Percentiles rank a stretch among this genome's conserved stretches.
Evolutionary conservation across 495 filamentous ascomycete genomes (phyloP).

Genomic region (Lophiostoma macrostomum): DNA sequence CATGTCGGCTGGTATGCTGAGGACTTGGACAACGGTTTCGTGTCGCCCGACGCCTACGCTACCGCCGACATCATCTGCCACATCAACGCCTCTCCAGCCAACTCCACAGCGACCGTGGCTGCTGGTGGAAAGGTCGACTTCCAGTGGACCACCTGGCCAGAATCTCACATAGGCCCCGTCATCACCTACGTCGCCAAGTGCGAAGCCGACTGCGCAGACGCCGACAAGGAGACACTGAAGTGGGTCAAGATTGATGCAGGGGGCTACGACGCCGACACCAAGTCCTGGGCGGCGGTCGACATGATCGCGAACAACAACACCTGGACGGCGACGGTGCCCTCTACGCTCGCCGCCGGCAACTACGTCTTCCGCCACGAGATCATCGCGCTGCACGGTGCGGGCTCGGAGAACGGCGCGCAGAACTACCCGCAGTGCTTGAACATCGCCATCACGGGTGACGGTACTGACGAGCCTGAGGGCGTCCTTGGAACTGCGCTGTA

Average conservation of each 20-base stretch:
- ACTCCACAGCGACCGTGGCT: background rate
- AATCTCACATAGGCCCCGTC: slow-evolving; percentile 28
- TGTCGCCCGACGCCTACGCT: slow-evolving; percentile 5
- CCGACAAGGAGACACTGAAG: slow-evolving; percentile 22
- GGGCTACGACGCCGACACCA: slow-evolving; percentile 5
- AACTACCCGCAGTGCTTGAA: slow-evolving; percentile 32
- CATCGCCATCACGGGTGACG: slow-evolving; percentile 21
- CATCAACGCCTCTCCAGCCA: slow-evolving; percentile 13
- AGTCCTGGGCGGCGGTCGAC: slow-evolving; percentile 26
- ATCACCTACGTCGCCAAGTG: slow-evolving; percentile 30
- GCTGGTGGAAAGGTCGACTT: slow-evolving; percentile 25
- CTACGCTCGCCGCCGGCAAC: slow-evolving; percentile 17
- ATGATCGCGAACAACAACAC: slow-evolving; percentile 29
- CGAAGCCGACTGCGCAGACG: slow-evolving; percentile 7
- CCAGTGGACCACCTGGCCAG: slow-evolving; percentile 29
- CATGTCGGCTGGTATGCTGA: slow-evolving; percentile 24
- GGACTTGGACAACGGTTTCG: slow-evolving; percentile 29
- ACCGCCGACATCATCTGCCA: slow-evolving; percentile 30
- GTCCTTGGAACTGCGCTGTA: slow-evolving; percentile 15
- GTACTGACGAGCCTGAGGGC: slow-evolving; percentile 21
- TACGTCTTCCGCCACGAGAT: slow-evolving; percentile 34
- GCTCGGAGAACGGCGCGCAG: slow-evolving; percentile 21
- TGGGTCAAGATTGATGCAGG: slow-evolving; percentile 30
- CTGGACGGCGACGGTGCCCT: slow-evolving; percentile 26
- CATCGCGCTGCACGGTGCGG: slow-evolving; percentile 26